Percentiles rank a stretch among this genome's conserved stretches.
Conservation (phyloP, 306 rosid species). For the Acacia acuminata region DNA sequence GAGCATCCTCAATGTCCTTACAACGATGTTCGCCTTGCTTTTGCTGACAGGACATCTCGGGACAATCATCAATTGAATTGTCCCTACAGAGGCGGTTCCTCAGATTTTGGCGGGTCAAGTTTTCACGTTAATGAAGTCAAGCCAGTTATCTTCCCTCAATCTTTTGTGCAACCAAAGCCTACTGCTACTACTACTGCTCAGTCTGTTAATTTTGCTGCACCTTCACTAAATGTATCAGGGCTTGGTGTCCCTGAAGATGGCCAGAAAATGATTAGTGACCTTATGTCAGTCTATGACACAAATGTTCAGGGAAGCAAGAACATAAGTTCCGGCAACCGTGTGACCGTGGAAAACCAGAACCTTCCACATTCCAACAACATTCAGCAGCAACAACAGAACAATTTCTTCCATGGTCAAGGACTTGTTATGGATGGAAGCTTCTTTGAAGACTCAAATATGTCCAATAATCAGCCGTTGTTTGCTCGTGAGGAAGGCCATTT, state of each 20-base stretch:
- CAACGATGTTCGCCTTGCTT: conserved; percentile 49
- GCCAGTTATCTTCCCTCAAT: conserved; percentile 55
- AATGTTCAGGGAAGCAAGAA: conserved; percentile 49
- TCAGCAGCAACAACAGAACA: conserved; percentile 43
- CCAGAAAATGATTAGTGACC: conserved; percentile 56
- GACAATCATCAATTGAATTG: conserved; percentile 68
- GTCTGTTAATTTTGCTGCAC: conserved; percentile 38
- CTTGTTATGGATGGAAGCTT: conserved; percentile 47
- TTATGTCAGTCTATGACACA: conserved; percentile 57
- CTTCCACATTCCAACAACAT: conserved; percentile 34
- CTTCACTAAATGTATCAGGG: conserved; percentile 50
- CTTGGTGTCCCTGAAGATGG: conserved; percentile 67
- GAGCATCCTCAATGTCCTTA: conserved; percentile 56
- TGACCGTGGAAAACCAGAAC: conserved; percentile 36
- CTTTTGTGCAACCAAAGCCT: conserved; percentile 49
- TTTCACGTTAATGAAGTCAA: conserved; percentile 61
- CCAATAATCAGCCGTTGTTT: conserved; percentile 30
- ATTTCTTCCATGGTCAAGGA: conserved; percentile 44
- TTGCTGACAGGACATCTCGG: conserved; percentile 51
- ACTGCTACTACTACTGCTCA: conserved; percentile 7
- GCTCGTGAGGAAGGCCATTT: conserved; percentile 47
- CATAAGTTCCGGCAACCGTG: conserved; percentile 22
- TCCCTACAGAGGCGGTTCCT: conserved; percentile 37
- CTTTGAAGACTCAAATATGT: conserved; percentile 38
- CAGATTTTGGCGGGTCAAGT: conserved; percentile 49